Conservation (phyloP, 2,329 filamentous ascomycete genomes). For the Clonostachys rhizophaga region DNA sequence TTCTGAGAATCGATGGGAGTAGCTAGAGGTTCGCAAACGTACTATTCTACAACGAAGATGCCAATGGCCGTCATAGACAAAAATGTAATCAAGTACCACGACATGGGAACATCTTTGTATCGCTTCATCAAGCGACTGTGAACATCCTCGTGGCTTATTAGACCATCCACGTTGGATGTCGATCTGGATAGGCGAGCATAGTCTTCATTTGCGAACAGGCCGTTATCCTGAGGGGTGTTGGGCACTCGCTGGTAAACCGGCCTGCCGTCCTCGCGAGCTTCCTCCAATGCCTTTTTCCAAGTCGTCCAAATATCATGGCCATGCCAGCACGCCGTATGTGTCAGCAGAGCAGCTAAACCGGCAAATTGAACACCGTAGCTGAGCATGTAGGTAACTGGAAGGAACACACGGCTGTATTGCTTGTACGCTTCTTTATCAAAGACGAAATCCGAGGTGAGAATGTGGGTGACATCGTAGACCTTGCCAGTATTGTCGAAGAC, state of each 20-base stretch:
- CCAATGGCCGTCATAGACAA: constrained; percentile 72
- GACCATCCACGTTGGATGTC: constrained; percentile 38
- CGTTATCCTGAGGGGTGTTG: constrained; percentile 2
- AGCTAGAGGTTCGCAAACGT: constrained; percentile 24
- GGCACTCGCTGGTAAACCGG: constrained; percentile 48
- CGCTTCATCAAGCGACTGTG: constrained; percentile 79
- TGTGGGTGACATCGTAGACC: constrained; percentile 76
- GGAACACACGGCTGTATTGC: constrained; percentile 77
- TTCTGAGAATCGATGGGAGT: background rate
- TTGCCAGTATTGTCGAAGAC: constrained; percentile 83
- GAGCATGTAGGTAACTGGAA: constrained; percentile 82
- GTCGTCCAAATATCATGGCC: constrained; percentile 77
- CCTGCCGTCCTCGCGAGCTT: constrained; percentile 48
- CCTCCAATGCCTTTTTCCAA: constrained; percentile 64
- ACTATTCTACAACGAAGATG: constrained; percentile 83
- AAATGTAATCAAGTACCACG: constrained; percentile 77
- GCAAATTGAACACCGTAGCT: constrained; percentile 87
- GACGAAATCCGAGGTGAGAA: constrained; percentile 71
- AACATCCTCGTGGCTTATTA: constrained; percentile 72
- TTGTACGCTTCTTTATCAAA: constrained; percentile 75
- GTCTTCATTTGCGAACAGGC: constrained; percentile 2
- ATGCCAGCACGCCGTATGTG: constrained; percentile 81
- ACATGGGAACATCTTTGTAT: constrained; percentile 76
- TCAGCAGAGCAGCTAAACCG: constrained; percentile 71
- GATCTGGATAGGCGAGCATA: constrained; percentile 22